Base-by-base conservation (phyloP, 345 rosid genomes). In the Turnera subulata region DNA sequence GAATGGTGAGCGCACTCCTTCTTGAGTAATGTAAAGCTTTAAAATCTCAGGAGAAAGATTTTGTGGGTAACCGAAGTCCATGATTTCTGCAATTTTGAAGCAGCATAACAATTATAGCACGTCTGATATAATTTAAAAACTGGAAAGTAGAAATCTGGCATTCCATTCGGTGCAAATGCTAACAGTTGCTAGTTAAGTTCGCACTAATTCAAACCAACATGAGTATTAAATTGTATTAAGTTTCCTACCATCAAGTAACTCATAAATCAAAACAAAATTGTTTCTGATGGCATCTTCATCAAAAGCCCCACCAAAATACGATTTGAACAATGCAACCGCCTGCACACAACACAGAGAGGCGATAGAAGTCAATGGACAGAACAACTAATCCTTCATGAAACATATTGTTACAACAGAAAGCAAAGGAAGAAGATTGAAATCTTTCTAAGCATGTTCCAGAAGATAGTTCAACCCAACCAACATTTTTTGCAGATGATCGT, bases 51-150 rank as follows among this genome's bases (percentile, higher is more conserved):
- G 96, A 45, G 99, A 94, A 45, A 94, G 90, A 70, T 90, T 94
- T 67, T 94, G 99, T 20, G 97, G 97, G 59, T 88, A 90, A 51
- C 97, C 97, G 62, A 93, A 90, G 73, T 87, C 99, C 96, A 93
- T 89, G 59, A 89, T 93, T 69, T 90, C 97, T 90, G 92, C 74
- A 87, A 61, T 53, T 26, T 26, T 12, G 23, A 33, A 21, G 17
- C 8, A 32, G 39, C 42, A 1, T 18, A 48, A 6, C 55, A 56
- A 55, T 62, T 23, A 38, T 21, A 19, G 51, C 26, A 29, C 1
- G 44, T 3, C 18, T 22, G 3, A 37, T 12, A 51, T 22, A 6
- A 22, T 11, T 26, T 3, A n/a, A 38, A 29, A 55, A 20, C 8
- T 10, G 11, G 17, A 13, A n/a, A 17, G 42, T 46, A 29, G 19